Base-by-base conservation (phyloP, 2,329 filamentous ascomycete species). In the Emergomyces africanus region DNA sequence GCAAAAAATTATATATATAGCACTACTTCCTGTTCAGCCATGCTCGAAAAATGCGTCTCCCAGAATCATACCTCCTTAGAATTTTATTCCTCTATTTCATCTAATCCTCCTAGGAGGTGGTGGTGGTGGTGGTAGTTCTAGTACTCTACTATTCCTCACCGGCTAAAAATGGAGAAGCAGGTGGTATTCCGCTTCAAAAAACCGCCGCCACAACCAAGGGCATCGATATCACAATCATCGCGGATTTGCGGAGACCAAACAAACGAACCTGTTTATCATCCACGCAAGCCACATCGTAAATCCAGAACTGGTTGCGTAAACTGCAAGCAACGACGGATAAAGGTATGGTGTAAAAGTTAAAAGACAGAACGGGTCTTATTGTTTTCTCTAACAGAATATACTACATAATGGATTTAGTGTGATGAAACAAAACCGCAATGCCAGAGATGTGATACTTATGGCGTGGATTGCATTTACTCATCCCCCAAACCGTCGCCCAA, bases 241-340 rank as follows among this genome's bases (percentile, higher is more conserved):
- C 57, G 12, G 23, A 41, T 30, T 50, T 30, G 14, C 58, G 48
- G 33, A 35, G 53, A 23, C 23, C 50, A 57, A 42, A n/a, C 55
- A 25, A 28, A 30, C 2, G 66, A 64, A 18, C 61, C 58, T 35
- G 59, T 62, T 39, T 71, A 65, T 57, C 69, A 70, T 58, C 35
- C 70, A 35, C 68, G 70, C 23, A 66, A 66, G 39, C 33, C 69
- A 2, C 71, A 73, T 64, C 69, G 66, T 33, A 72, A 72, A 61
- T 73, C 70, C 48, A 66, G 70, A 20, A 63, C 61, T 28, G 70
- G 71, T 15, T 73, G 71, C 57, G 59, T 60, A 46, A 68, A 65
- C 49, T 73, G 70, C 62, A 73, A 73, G 62, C 65, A 66, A 33
- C 66, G 71, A 41, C 63, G 67, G 62, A 66, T 73, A 48, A 73